These are phyloP conservation scores for Flaveria floridana DNA, from an alignment of 140 eudicot species.

Conservation along the genomic window DNA sequence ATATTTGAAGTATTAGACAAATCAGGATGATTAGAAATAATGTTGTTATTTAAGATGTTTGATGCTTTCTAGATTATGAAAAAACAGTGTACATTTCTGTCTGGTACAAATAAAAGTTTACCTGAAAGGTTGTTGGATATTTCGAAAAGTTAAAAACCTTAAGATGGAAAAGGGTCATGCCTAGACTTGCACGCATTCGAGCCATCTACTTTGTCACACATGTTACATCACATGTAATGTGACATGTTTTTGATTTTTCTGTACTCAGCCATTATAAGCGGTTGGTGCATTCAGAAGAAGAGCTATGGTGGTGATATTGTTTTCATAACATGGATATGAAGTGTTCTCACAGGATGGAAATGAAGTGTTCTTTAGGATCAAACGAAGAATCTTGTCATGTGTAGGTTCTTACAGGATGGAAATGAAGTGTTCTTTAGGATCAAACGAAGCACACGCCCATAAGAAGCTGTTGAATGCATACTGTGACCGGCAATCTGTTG, in stretches of 20 bases:
- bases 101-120: too few relatives aligned
- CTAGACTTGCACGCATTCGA: too few relatives aligned
- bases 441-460: constrained; percentile 56
- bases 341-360: constrained; percentile 41
- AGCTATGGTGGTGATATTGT: background rate
- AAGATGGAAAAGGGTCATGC: too few relatives aligned
- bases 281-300: background rate
- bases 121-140: too few relatives aligned
- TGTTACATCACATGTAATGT: background rate
- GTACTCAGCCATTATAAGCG: background rate
- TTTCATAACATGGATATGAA: background rate
- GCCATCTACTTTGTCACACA: too few relatives aligned
- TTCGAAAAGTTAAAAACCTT: too few relatives aligned
- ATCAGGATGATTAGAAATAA: background rate
- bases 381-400: constrained; percentile 1
- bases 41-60: too few relatives aligned
- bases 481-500: constrained; percentile 51
- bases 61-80: too few relatives aligned
- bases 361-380: constrained; percentile 37
- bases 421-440: constrained; percentile 64
- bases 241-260: background rate
- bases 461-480: constrained; percentile 66
- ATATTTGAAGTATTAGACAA: background rate
- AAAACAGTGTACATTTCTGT: too few relatives aligned
- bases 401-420: constrained; percentile 42